phyloP scores from a whole-genome alignment of 140 eudicot genomes.

The Senecio squalidus region DNA sequence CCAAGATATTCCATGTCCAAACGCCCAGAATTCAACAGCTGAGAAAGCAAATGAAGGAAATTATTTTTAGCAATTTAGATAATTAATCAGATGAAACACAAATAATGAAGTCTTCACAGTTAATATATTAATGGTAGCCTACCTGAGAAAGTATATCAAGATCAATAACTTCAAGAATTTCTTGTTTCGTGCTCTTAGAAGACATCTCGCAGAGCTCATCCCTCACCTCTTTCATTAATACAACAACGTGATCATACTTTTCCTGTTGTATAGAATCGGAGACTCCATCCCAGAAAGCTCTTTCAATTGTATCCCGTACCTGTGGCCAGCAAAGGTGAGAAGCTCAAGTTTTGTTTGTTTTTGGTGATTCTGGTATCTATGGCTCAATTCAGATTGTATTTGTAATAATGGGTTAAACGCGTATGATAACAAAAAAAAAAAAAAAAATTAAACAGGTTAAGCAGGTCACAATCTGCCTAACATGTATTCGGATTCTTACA shows the following conservation, averaged over 20 bases:
- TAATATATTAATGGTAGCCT: neutral
- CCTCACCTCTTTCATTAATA: slow-evolving; percentile 76
- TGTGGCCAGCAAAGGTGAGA: slow-evolving; percentile 11
- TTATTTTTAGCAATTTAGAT: neutral
- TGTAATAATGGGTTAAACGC: too few species aligned
- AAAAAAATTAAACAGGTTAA: too few species aligned
- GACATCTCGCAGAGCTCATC: slow-evolving; percentile 82
- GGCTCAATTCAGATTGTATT: neutral
- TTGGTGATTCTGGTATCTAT: neutral
- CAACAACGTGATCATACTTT: slow-evolving; percentile 59
- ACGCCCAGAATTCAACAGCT: slow-evolving; percentile 61
- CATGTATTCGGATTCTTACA: too few species aligned
- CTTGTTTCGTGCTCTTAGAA: slow-evolving; percentile 81
- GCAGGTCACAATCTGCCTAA: too few species aligned
- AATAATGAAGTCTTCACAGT: neutral
- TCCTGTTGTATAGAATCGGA: slow-evolving; percentile 55
- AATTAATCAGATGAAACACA: neutral
- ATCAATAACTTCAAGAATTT: slow-evolving; percentile 70
- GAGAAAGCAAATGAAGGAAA: neutral
- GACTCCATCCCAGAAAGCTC: slow-evolving; percentile 93
- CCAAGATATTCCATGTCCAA: slow-evolving; percentile 74
- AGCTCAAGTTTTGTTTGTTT: neutral
- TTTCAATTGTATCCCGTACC: slow-evolving; percentile 69
- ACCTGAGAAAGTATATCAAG: slow-evolving; percentile 80
- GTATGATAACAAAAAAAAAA: too few species aligned